These are phyloP conservation scores for Trichoderma breve DNA, from an alignment of 2,329 filamentous ascomycete species.

Conservation along the genomic window DNA sequence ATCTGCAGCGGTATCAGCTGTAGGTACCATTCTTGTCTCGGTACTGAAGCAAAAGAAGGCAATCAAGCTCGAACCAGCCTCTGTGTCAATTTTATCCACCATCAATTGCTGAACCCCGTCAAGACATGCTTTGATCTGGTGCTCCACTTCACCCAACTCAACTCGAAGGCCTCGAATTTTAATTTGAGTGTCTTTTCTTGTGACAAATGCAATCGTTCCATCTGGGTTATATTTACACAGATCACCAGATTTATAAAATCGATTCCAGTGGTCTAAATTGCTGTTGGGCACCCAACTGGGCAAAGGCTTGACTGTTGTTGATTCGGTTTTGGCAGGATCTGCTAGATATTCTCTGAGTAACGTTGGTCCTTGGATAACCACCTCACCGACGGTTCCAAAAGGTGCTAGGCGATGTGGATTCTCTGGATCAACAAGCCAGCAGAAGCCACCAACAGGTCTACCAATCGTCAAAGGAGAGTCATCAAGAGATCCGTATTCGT, in stretches of 20 bases:
- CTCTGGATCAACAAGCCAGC: slow-evolving; percentile 15
- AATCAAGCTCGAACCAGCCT: slow-evolving; percentile 4
- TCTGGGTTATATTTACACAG: slow-evolving; percentile 15
- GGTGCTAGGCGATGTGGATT: not conserved
- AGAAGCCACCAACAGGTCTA: slow-evolving; percentile 13
- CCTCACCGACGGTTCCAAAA: slow-evolving; percentile 3
- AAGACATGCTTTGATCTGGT: not conserved
- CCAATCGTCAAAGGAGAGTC: slow-evolving; percentile 14
- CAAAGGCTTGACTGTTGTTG: not conserved
- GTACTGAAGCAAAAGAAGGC: slow-evolving; percentile 13
- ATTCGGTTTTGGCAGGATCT: slow-evolving; percentile 7
- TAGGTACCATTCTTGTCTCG: not conserved
- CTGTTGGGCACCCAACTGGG: not conserved
- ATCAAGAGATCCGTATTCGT: not conserved
- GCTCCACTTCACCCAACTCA: slow-evolving; percentile 14
- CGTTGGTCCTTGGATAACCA: slow-evolving; percentile 16
- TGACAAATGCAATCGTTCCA: slow-evolving; percentile 5
- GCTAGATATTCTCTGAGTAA: slow-evolving; percentile 12
- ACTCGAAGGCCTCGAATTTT: slow-evolving; percentile 17
- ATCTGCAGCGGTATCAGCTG: not conserved
- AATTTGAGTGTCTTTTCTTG: slow-evolving; percentile 15
- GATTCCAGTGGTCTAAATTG: not conserved
- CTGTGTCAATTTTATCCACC: slow-evolving; percentile 4
- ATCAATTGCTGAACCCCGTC: not conserved
- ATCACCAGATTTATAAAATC: slow-evolving; percentile 14